These are phyloP conservation scores for Draba incana DNA, from an alignment of 345 rosid species.

Conservation along the genomic window DNA sequence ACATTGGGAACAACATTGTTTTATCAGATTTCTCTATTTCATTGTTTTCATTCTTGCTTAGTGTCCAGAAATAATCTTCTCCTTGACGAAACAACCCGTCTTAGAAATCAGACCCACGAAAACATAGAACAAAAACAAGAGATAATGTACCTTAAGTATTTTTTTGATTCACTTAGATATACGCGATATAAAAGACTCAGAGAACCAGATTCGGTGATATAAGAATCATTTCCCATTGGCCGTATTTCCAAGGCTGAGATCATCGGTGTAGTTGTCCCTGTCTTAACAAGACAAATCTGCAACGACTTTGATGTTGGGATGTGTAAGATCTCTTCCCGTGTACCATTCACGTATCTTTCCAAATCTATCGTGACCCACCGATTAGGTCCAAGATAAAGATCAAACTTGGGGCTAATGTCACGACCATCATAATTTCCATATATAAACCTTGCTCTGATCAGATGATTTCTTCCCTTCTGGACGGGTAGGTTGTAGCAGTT, in stretches of 20 bases:
- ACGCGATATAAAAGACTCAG: background rate
- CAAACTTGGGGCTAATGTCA: constrained; percentile 33
- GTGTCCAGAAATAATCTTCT: background rate
- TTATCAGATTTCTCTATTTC: background rate
- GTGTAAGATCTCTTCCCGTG: constrained; percentile 38
- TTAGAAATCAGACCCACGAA: background rate
- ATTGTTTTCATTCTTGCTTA: background rate
- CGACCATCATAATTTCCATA: constrained; percentile 51
- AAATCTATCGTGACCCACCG: constrained; percentile 35
- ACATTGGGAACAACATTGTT: no score
- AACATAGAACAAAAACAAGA: background rate
- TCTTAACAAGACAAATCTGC: constrained; percentile 11
- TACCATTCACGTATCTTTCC: background rate
- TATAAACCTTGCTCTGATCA: constrained; percentile 34
- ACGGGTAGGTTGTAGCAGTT: constrained; percentile 47
- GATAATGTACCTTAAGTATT: background rate
- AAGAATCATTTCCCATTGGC: constrained; percentile 20
- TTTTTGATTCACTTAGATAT: background rate
- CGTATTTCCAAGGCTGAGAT: constrained; percentile 50
- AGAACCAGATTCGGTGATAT: constrained; percentile 18
- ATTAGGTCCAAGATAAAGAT: constrained; percentile 47
- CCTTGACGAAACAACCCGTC: background rate
- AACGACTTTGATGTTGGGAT: no score
- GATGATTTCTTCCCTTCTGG: constrained; percentile 32
- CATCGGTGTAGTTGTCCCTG: constrained; percentile 38